Percentiles rank a stretch among this genome's conserved stretches.
phyloP scores from a whole-genome alignment of 2,329 filamentous ascomycete genomes.

The Arthrocladium fulminans region DNA sequence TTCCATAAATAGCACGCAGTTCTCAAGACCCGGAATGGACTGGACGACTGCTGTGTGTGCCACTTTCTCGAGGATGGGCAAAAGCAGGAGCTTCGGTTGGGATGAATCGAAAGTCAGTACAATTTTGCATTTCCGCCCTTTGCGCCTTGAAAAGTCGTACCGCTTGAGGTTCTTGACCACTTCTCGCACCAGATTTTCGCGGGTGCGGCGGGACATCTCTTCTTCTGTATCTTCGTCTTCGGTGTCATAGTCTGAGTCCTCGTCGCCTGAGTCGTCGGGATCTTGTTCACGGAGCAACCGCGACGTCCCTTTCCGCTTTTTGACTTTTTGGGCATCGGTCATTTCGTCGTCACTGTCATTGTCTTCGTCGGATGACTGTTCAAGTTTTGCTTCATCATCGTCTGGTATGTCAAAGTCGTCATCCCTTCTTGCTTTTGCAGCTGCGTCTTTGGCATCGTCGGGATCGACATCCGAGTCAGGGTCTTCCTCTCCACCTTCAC shows the following conservation, averaged over 20 bases:
- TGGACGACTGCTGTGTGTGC: slow-evolving; percentile 74
- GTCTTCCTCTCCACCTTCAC: slow-evolving; percentile 41
- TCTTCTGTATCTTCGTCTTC: slow-evolving; percentile 35
- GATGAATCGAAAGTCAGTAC: slow-evolving; percentile 71
- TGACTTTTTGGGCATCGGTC: slow-evolving; percentile 5
- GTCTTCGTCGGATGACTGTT: slow-evolving; percentile 37
- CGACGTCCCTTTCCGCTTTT: slow-evolving; percentile 9
- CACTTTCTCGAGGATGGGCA: slow-evolving; percentile 77
- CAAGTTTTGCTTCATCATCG: slow-evolving; percentile 66
- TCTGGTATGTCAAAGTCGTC: slow-evolving; percentile 77
- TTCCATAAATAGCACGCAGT: slow-evolving; percentile 60
- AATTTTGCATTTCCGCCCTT: slow-evolving; percentile 68
- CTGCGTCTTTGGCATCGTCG: slow-evolving; percentile 53
- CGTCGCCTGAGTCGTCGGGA: slow-evolving; percentile 19
- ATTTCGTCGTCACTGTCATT: slow-evolving; percentile 13
- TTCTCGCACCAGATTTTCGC: slow-evolving; percentile 56
- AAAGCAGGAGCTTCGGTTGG: slow-evolving; percentile 84
- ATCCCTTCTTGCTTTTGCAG: slow-evolving; percentile 60
- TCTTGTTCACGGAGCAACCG: slow-evolving; percentile 19
- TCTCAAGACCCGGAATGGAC: slow-evolving; percentile 67
- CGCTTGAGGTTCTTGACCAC: slow-evolving; percentile 58
- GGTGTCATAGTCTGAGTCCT: slow-evolving; percentile 26
- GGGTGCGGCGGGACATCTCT: slow-evolving; percentile 31
- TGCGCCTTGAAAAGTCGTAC: slow-evolving; percentile 70
- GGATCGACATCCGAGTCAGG: slow-evolving; percentile 70